Percentiles rank a stretch among this genome's conserved stretches.
phyloP scores from a whole-genome alignment of 2,329 filamentous ascomycete species.

The Aspergillus piperis region DNA sequence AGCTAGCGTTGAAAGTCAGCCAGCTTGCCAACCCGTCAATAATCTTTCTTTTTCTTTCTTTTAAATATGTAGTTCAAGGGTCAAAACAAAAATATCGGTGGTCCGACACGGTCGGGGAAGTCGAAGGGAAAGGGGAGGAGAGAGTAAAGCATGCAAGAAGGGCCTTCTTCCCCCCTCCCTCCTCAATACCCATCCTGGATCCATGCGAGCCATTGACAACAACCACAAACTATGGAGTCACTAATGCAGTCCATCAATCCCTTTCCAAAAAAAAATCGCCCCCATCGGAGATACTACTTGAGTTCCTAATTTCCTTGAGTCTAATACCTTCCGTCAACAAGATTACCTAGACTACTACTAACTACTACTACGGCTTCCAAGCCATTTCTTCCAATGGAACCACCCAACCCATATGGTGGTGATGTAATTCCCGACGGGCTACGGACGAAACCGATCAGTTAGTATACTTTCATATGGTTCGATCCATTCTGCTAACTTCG shows the following conservation, averaged over 20 bases:
- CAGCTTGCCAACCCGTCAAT: background rate
- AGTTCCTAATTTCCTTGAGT: background rate
- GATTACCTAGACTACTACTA: background rate
- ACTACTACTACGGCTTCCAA: background rate
- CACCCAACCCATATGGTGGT: background rate
- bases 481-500: background rate
- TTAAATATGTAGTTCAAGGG: background rate
- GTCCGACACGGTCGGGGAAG: conserved; percentile 1
- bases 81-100: background rate
- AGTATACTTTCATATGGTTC: background rate
- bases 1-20: background rate
- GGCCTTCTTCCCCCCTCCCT: background rate
- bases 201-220: background rate
- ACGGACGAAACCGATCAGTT: conserved; percentile 2
- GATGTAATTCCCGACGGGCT: conserved; percentile 1
- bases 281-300: background rate
- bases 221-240: background rate
- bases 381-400: background rate
- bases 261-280: background rate
- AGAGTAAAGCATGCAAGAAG: background rate
- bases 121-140: background rate
- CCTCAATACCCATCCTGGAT: background rate
- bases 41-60: background rate
- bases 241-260: background rate
- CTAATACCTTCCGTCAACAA: too few species aligned